Conservation (phyloP, 306 rosid species). For the Acacia acuminata region DNA sequence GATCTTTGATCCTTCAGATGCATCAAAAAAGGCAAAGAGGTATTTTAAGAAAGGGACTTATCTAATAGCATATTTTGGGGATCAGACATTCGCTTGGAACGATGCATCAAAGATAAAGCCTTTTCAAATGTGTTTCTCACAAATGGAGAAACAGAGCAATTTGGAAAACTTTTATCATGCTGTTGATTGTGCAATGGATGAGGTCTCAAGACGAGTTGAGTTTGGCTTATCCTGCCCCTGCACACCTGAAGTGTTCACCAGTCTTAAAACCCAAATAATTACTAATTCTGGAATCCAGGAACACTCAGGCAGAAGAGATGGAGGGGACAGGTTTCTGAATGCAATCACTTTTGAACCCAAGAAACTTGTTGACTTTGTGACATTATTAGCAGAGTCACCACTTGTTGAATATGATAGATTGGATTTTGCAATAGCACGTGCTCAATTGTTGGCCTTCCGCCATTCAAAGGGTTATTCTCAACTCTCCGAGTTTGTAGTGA, state of each 20-base stretch:
- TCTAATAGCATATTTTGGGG: slow-evolving; percentile 78
- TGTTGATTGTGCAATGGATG: slow-evolving; percentile 70
- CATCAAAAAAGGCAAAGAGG: slow-evolving; percentile 70
- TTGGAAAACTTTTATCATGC: slow-evolving; percentile 59
- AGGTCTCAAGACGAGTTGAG: slow-evolving; percentile 77
- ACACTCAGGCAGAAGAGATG: slow-evolving; percentile 54
- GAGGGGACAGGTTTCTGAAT: slow-evolving; percentile 48
- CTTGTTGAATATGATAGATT: slow-evolving; percentile 46
- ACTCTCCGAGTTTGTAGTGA: slow-evolving; percentile 53
- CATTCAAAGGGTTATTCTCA: slow-evolving; percentile 63
- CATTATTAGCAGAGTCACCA: slow-evolving; percentile 57
- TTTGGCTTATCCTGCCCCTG: slow-evolving; percentile 75
- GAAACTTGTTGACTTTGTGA: slow-evolving; percentile 54
- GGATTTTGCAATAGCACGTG: slow-evolving; percentile 43
- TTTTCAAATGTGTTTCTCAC: slow-evolving; percentile 57
- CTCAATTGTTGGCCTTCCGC: slow-evolving; percentile 60
- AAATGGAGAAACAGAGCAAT: slow-evolving; percentile 66
- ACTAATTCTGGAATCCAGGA: slow-evolving; percentile 57
- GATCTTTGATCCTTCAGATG: slow-evolving; percentile 66
- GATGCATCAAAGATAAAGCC: slow-evolving; percentile 69
- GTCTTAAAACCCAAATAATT: slow-evolving; percentile 52
- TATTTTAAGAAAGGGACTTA: slow-evolving; percentile 50
- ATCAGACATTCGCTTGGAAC: slow-evolving; percentile 82
- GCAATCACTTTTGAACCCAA: slow-evolving; percentile 59
- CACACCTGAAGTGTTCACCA: slow-evolving; percentile 45